Evolutionary conservation across 2,329 filamentous ascomycete species (phyloP), one percentile per base, ranked within the genome.

Genomic region (Ophiosphaerella herpotricha): DNA sequence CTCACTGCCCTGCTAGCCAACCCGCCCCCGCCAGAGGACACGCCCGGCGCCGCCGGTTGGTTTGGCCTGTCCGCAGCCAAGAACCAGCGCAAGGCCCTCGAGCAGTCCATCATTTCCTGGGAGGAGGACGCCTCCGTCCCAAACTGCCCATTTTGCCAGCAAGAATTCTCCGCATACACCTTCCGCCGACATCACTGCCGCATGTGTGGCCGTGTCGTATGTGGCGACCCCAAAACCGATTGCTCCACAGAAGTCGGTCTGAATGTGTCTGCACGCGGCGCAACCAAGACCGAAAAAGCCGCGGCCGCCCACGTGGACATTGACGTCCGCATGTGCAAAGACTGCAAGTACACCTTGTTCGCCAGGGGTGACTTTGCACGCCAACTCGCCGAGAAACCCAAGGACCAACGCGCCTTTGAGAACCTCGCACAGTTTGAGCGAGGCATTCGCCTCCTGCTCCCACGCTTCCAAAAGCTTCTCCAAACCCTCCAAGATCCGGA

Each of bases 181-280:
- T 96, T 97, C 66, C 85, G 94, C 63, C 81, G 94, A 60, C 94
- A 97, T 72, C 94, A 99, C 73, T 99, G 94, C 74, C 85, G 94
- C 46, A 87, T 96, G 74, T 99, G 94, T 65, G 94, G 94, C 3
- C 85, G 88, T 37, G 91, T 99, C 0, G 91, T 99, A 0, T 99
- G 94, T 68, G 91, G 91, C 11, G 94, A 99, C 72, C 84, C 84
- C 0, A 82, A 84, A 49, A 99, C 94, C 0, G 85, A 75, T 3
- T 99, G 94, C 72, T 99, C 94, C 1, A 85, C 80, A 7, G 90
- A 96, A 61, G 81, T 99, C 45, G 89, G 87, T 4, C 75, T 99
- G 37, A 90, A 89, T 63, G 86, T 97, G 14, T 80, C 86, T 66
- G 76, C 82, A 66, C 76, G 84, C 67, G 73, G 62, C 37, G 52